Conservation (phyloP, 1,284 basidiomycete genomes). For the Coriolopsis trogii region DNA sequence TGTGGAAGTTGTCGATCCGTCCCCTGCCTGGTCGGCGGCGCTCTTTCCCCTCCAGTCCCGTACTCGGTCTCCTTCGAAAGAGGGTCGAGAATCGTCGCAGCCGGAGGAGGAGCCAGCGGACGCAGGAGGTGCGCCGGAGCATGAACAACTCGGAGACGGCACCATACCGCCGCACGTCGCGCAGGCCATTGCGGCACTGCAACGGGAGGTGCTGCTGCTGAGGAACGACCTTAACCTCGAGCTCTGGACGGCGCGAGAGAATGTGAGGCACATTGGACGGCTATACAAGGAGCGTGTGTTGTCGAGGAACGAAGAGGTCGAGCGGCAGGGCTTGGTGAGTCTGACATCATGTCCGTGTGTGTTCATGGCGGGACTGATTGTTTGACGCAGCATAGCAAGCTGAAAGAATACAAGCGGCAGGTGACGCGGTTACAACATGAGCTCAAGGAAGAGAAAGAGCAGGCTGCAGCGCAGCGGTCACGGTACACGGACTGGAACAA, state of each 20-base stretch:
- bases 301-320: constrained; percentile 72
- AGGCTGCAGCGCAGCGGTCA: constrained; percentile 63
- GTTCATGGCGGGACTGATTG: neutral
- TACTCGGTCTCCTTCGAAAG: constrained; percentile 27
- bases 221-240: constrained; percentile 83
- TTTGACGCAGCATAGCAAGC: constrained; percentile 78
- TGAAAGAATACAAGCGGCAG: constrained; percentile 70
- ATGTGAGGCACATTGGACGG: constrained; percentile 77
- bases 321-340: constrained; percentile 79
- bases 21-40: constrained; percentile 26
- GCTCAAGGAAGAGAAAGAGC: constrained; percentile 64
- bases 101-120: constrained; percentile 12
- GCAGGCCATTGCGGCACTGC: constrained; percentile 66
- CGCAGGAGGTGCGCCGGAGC: constrained; percentile 3
- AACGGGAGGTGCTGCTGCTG: constrained; percentile 72
- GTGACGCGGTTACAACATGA: constrained; percentile 64
- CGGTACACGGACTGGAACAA: constrained; percentile 75
- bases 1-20: constrained; percentile 50
- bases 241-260: constrained; percentile 77
- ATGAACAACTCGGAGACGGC: constrained; percentile 7
- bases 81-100: constrained; percentile 17
- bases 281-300: constrained; percentile 74
- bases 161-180: constrained; percentile 49
- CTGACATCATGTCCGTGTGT: neutral
- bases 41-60: constrained; percentile 25